Evolutionary conservation across 352 stramenopile species (phyloP), one percentile per base, ranked within the genome.

Genomic region (Stephanocyclus meneghinianus): DNA sequence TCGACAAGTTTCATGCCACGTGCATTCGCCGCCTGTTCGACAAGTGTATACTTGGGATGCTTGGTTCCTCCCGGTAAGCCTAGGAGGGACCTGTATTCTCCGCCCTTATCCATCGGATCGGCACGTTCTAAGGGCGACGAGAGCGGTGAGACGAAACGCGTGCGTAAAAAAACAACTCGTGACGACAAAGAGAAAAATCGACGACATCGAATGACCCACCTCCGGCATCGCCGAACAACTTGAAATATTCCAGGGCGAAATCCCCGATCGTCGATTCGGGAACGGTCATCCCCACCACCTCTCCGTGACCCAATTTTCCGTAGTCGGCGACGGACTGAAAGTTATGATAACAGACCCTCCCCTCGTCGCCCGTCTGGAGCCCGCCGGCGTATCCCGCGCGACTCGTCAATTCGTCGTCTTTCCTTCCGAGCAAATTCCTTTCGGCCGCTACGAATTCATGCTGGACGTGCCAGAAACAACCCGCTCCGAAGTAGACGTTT

Each of bases 401-500:
- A 37, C 68, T 81, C 4, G 89, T 92, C 11, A 91, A 72, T 77
- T 91, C 61, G 18, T 73, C 32, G 48, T 88, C 76, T 29, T 68
- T 68, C 2, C 88, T 69, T 0, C 74, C 73, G 8, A 94, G 76
- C 3, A 94, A 74, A 10, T 70, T 76, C n/a, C 78, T 65, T 81
- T 93, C 89, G 3, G 85, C 87, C 16, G 78, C 29, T 21, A 90
- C 68, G 48, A 94, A 92, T 78, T 93, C 88, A 80, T 94, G 87
- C 60, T 94, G 89, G 61, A 92, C 90, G 50, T 94, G 87, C 89
- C 88, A 92, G 76, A 90, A 92, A 57, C 87, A 92, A 18, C 87
- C 87, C 3, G 80, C 82, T 21, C 87, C 87, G 68, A 91, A 92
- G 64, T 92, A 92, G 2, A 92, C 80, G 45, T 88, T 68, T 68